A percentile compares a stretch with the other conserved stretches of the same genome.
Evolutionary conservation across 2,329 filamentous ascomycete species (phyloP).

Genomic region (Teratosphaeriaceae sp.): DNA sequence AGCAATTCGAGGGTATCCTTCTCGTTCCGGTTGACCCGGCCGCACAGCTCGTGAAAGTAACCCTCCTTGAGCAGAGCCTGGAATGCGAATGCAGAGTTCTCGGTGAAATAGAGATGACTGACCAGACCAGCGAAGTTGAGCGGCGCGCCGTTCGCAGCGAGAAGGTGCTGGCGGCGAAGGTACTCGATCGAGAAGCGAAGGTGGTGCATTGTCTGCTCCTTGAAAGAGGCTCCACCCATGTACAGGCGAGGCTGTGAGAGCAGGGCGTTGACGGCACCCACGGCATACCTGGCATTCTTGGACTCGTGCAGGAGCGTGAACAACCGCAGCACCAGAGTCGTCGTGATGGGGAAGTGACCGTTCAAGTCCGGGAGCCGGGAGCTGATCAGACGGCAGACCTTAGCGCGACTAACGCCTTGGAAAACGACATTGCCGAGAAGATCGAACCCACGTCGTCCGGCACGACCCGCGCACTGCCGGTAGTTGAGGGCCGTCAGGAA

Average conservation of each 20-base stretch:
- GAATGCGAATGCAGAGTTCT: slow-evolving; percentile 70
- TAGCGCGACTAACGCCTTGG: slow-evolving; percentile 54
- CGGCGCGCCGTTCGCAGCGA: slow-evolving; percentile 55
- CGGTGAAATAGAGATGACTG: slow-evolving; percentile 68
- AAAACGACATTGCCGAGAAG: slow-evolving; percentile 77
- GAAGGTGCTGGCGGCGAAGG: slow-evolving; percentile 59
- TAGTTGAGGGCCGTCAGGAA: slow-evolving; percentile 71
- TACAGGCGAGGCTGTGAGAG: slow-evolving; percentile 65
- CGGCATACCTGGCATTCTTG: slow-evolving; percentile 55
- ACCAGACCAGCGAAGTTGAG: slow-evolving; percentile 67
- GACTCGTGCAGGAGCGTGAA: slow-evolving; percentile 62
- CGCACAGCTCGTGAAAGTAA: slow-evolving; percentile 61
- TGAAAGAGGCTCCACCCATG: slow-evolving; percentile 61
- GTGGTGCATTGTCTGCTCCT: slow-evolving; percentile 66
- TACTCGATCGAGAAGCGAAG: slow-evolving; percentile 78
- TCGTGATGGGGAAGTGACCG: slow-evolving; percentile 73
- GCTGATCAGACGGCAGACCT: slow-evolving; percentile 63
- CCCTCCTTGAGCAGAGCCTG: slow-evolving; percentile 65
- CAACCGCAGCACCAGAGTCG: slow-evolving; percentile 62
- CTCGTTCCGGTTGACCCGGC: slow-evolving; percentile 46
- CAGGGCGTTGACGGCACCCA: slow-evolving; percentile 57
- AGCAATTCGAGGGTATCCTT: slow-evolving; percentile 50
- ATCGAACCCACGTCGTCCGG: slow-evolving; percentile 74
- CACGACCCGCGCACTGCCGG: slow-evolving; percentile 68
- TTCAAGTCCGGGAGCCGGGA: slow-evolving; percentile 66